Percentiles rank a stretch among this genome's conserved stretches.
phyloP scores from a whole-genome alignment of 192 early-diverging fungal genomes.

The Coemansia sp. region DNA sequence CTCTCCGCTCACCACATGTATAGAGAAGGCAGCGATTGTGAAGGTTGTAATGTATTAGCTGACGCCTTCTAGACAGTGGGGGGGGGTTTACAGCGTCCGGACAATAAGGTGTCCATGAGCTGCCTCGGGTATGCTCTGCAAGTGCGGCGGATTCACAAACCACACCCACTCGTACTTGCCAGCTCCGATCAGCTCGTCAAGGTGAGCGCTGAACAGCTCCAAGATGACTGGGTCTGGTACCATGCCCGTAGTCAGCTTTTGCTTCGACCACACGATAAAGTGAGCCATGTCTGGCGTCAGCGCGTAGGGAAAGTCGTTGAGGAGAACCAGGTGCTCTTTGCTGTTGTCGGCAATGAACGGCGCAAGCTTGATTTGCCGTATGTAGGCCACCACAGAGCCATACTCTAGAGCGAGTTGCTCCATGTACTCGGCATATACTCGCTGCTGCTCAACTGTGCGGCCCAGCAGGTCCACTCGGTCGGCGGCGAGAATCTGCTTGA shows the following conservation, averaged over 20 bases:
- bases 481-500: slow-evolving; percentile 29
- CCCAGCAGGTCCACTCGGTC: slow-evolving; percentile 41
- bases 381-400: slow-evolving; percentile 27
- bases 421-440: slow-evolving; percentile 32
- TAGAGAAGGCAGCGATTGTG: neutral
- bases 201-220: slow-evolving; percentile 10
- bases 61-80: neutral
- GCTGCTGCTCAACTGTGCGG: slow-evolving; percentile 20
- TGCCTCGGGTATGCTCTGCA: slow-evolving; percentile 51
- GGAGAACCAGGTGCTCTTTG: slow-evolving; percentile 31
- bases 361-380: slow-evolving; percentile 33
- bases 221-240: slow-evolving; percentile 20
- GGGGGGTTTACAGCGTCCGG: neutral
- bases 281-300: slow-evolving; percentile 20
- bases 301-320: slow-evolving; percentile 54
- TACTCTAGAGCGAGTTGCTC: slow-evolving; percentile 21
- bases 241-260: slow-evolving; percentile 11
- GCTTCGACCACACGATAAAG: slow-evolving; percentile 51
- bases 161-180: slow-evolving; percentile 42
- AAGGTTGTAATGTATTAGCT: neutral
- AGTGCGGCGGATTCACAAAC: slow-evolving; percentile 50
- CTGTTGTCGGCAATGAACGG: slow-evolving; percentile 23
- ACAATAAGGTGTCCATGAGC: slow-evolving; percentile 44
- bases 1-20: neutral
- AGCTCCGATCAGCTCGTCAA: slow-evolving; percentile 21